These are phyloP conservation scores for Rhodotorula mucilaginosa DNA, from an alignment of 1,284 basidiomycete genomes.

Conservation along the genomic window DNA sequence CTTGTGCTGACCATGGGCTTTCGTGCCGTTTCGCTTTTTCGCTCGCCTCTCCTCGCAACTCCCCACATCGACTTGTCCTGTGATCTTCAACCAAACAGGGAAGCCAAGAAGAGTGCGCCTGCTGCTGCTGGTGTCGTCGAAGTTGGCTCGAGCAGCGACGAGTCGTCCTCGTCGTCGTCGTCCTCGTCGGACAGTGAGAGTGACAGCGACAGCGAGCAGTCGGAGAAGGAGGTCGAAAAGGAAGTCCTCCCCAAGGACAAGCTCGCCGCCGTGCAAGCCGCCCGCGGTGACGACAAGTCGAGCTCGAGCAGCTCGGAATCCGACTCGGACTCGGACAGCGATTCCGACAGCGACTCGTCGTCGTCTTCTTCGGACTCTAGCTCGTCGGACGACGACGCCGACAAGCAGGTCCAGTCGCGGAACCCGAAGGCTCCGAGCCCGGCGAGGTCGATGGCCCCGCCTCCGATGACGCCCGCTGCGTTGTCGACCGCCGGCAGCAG, in stretches of 20 bases:
- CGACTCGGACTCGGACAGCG: slow-evolving; percentile 6
- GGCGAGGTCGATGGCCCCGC: slow-evolving; percentile 7
- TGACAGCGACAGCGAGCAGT: slow-evolving; percentile 39
- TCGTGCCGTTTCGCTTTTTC: too few relatives aligned
- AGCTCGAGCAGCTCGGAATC: neutral
- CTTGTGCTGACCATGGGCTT: too few relatives aligned
- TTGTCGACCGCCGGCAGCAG: slow-evolving; percentile 1
- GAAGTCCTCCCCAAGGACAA: slow-evolving; percentile 56
- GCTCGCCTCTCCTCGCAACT: neutral
- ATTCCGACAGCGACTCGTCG: neutral
- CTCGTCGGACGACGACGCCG: slow-evolving; percentile 30
- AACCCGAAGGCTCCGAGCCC: slow-evolving; percentile 10
- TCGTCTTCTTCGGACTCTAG: neutral
- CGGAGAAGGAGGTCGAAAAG: slow-evolving; percentile 65
- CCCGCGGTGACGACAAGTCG: slow-evolving; percentile 1
- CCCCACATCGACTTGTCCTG: neutral
- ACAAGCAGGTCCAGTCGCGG: slow-evolving; percentile 30
- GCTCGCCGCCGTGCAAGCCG: slow-evolving; percentile 34
- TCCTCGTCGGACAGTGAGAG: slow-evolving; percentile 2
- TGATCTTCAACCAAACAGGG: neutral
- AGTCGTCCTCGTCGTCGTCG: neutral
- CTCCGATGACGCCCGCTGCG: slow-evolving; percentile 38
- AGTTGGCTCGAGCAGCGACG: neutral
- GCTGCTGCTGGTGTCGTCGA: neutral
- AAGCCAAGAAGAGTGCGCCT: slow-evolving; percentile 2